A percentile compares a stretch with the other conserved stretches of the same genome.
Conservation (phyloP, 176 grass and related monocot species). For the Pontederia paniculata region DNA sequence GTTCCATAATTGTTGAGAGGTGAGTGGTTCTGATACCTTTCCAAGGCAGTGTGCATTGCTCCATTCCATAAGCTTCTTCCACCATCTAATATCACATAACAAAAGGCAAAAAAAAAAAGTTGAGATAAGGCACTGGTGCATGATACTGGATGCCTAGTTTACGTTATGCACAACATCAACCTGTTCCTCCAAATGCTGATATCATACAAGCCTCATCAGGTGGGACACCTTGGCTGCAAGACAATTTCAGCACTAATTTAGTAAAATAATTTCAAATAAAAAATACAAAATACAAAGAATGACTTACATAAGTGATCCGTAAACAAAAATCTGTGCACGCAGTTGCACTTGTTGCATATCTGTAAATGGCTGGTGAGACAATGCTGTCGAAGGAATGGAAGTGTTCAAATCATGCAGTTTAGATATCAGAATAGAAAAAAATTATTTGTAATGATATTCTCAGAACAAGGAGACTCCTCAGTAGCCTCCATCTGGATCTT, state of each 20-base stretch:
- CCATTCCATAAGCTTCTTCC: constrained; percentile 64
- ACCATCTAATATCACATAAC: constrained; percentile 24
- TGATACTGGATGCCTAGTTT: background rate
- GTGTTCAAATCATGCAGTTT: constrained; percentile 24
- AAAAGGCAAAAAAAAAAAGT: background rate
- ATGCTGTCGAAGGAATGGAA: constrained; percentile 9
- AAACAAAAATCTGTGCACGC: constrained; percentile 43
- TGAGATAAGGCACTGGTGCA: constrained; percentile 10
- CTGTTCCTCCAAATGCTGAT: constrained; percentile 88
- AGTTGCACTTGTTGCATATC: constrained; percentile 35
- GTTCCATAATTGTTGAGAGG: constrained; percentile 43
- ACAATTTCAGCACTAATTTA: background rate
- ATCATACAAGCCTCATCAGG: constrained; percentile 86
- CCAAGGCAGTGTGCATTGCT: constrained; percentile 49
- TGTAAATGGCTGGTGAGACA: constrained; percentile 21
- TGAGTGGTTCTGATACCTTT: constrained; percentile 63
- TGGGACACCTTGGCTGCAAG: constrained; percentile 67
- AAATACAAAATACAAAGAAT: constrained; percentile 16
- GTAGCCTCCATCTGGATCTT: constrained; percentile 21
- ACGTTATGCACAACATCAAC: constrained; percentile 14
- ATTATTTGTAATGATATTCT: constrained; percentile 29
- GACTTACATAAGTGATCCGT: constrained; percentile 94
- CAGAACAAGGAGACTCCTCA: constrained; percentile 30
- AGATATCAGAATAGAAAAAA: constrained; percentile 31
- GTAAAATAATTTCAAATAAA: constrained; percentile 13